Evolutionary conservation across 176 grass and related monocot species (phyloP).

Genomic region (Luzula sylvatica): DNA sequence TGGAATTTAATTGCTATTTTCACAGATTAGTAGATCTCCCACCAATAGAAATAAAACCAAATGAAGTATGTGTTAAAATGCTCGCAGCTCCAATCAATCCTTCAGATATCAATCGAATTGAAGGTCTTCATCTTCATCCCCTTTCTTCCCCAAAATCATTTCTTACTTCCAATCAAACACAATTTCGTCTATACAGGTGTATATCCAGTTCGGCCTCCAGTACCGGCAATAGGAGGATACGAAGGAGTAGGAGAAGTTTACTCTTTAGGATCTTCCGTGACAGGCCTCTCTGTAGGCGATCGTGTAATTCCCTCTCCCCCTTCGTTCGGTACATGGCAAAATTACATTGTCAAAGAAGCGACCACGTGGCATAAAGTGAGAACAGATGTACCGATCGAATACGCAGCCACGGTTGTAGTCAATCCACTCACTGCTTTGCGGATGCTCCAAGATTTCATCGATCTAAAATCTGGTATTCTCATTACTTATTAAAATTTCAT

Average conservation of each 20-base stretch:
- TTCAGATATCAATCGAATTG: slow-evolving; percentile 78
- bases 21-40: slow-evolving; percentile 35
- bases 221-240: slow-evolving; percentile 72
- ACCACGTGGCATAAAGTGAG: slow-evolving; percentile 60
- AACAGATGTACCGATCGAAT: slow-evolving; percentile 58
- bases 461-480: slow-evolving; percentile 46
- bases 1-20: neutral
- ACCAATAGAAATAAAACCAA: slow-evolving; percentile 33
- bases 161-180: neutral
- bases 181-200: slow-evolving; percentile 27
- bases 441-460: slow-evolving; percentile 70
- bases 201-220: slow-evolving; percentile 64
- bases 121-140: slow-evolving; percentile 28
- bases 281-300: slow-evolving; percentile 46
- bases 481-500: neutral
- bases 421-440: slow-evolving; percentile 65
- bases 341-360: slow-evolving; percentile 56
- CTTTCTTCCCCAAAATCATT: neutral
- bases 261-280: slow-evolving; percentile 44
- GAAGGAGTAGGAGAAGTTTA: slow-evolving; percentile 85
- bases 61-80: slow-evolving; percentile 80
- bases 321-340: slow-evolving; percentile 89
- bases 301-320: slow-evolving; percentile 85
- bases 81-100: slow-evolving; percentile 92
- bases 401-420: slow-evolving; percentile 67